Evolutionary conservation across 495 filamentous ascomycete species (phyloP).

Genomic region (Arthonia radiata): DNA sequence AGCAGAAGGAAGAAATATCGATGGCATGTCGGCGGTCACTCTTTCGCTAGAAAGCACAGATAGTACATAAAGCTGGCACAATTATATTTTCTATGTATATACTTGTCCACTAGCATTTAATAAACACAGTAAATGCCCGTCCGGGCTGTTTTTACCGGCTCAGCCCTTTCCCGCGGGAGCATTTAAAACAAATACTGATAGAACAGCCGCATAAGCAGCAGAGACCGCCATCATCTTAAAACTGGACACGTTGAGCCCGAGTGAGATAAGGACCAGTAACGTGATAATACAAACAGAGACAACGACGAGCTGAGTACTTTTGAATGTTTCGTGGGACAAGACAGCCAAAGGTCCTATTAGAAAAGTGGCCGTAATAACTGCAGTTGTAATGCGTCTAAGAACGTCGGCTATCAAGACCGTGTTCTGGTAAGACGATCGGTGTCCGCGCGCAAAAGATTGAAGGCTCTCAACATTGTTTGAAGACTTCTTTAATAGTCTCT

Average conservation of each 20-base stretch:
- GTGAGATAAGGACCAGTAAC: slow-evolving; percentile 6
- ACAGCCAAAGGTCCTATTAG: slow-evolving; percentile 7
- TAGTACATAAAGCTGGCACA: too few species aligned
- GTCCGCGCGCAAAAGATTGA: background rate
- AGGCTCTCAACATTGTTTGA: slow-evolving; percentile 1
- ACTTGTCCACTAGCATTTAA: too few species aligned
- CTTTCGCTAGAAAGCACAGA: too few species aligned
- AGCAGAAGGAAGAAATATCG: too few species aligned
- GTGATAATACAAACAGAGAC: slow-evolving; percentile 1
- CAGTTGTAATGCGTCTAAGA: slow-evolving; percentile 3
- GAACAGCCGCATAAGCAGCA: slow-evolving; percentile 12
- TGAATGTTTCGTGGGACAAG: slow-evolving; percentile 5
- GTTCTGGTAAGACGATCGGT: slow-evolving; percentile 6
- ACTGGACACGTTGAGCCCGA: slow-evolving; percentile 8
- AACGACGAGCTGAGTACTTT: slow-evolving; percentile 2
- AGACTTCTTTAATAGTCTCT: slow-evolving; percentile 1
- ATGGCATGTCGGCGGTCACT: too few species aligned
- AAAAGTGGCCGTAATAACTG: slow-evolving; percentile 5
- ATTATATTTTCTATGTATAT: too few species aligned
- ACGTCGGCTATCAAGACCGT: slow-evolving; percentile 6
- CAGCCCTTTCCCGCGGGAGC: too few species aligned
- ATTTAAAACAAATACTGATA: slow-evolving; percentile 9
- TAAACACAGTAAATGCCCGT: too few species aligned
- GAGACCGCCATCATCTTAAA: slow-evolving; percentile 10
- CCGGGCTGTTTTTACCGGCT: too few species aligned